Evolutionary conservation across 202 grass and related monocot genomes (phyloP), one percentile per base, ranked within the genome.

Genomic region (Saccharum hybrid): DNA sequence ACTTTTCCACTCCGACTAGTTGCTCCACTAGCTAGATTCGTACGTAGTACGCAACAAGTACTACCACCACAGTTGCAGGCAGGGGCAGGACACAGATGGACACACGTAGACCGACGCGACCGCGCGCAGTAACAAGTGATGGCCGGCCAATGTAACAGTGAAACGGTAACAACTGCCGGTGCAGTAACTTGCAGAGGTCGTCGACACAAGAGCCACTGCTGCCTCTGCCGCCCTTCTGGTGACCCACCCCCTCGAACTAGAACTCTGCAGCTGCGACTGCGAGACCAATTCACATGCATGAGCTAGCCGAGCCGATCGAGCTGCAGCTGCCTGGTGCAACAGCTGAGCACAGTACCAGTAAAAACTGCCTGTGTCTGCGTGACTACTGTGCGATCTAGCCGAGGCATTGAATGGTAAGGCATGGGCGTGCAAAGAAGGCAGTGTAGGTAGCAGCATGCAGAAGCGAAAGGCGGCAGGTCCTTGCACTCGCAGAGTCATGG

Each of bases 401-500:
- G 60, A 3, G 54, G 59, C 38, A 80, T 86, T 87, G 36, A 81
- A 89, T 78, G 71, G 88, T 52, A 76, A 67, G 57, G 56, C 36
- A 87, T 86, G 81, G 84, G 88, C 84, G 28, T 71, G 79, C 79
- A 43, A 71, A 59, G 7, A 48, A 28, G 75, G 14, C 16, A 45
- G 37, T 79, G 70, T 65, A 38, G 63, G 18, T 16, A 63, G 82
- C 79, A 21, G 79, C 57, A 36, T 14, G 75, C 81, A 81, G 43
- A 62, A 72, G 60, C 78, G 59, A 79, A 75, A 78, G 83, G 45
- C 72, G 63, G 78, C 60, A 63, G 45, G 63, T 16, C 33, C 71
- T 79, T 66, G 84, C 77, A 42, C 52, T 70, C 22, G 71, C 86
- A 83, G 77, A 91, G 86, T 79, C 84, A 85, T 88, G 82, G 86